Evolutionary conservation across 1,284 basidiomycete species (phyloP).

Genomic region (Apiotrichum gracile): DNA sequence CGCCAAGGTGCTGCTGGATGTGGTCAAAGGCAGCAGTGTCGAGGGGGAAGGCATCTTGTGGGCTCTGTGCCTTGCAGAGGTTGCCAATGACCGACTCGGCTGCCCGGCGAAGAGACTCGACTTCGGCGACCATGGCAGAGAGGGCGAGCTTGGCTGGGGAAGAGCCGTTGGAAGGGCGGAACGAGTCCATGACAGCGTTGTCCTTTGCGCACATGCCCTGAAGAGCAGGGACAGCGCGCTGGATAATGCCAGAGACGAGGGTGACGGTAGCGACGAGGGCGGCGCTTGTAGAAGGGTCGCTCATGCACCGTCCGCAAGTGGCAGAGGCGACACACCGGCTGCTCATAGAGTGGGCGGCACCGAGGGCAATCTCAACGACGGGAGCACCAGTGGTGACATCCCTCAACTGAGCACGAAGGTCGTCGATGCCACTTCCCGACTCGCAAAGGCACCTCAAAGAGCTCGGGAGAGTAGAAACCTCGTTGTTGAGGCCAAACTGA

Average conservation of each 20-base stretch:
- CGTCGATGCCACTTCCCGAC: background rate
- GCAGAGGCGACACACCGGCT: background rate
- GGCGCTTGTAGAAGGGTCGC: background rate
- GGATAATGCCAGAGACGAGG: background rate
- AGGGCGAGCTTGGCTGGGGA: background rate
- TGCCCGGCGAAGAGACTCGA: constrained; percentile 19
- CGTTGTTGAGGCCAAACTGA: background rate
- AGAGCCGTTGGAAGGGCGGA: constrained; percentile 5
- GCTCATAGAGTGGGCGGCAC: background rate
- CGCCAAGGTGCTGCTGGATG: background rate
- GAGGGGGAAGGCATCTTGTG: constrained; percentile 15
- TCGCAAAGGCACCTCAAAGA: background rate
- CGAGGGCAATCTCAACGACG: background rate
- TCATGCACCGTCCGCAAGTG: background rate
- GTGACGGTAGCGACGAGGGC: background rate
- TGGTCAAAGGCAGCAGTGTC: constrained; percentile 32
- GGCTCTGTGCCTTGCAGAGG: constrained; percentile 14
- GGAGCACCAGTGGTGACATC: background rate
- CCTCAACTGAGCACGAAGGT: background rate
- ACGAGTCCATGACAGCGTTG: no score
- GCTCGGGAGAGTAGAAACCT: background rate
- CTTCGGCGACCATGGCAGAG: background rate
- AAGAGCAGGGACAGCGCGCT: background rate
- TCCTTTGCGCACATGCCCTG: no score
- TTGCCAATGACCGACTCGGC: background rate